Base-by-base conservation (phyloP, 441 rosid genomes). In the Mallotus japonicus region DNA sequence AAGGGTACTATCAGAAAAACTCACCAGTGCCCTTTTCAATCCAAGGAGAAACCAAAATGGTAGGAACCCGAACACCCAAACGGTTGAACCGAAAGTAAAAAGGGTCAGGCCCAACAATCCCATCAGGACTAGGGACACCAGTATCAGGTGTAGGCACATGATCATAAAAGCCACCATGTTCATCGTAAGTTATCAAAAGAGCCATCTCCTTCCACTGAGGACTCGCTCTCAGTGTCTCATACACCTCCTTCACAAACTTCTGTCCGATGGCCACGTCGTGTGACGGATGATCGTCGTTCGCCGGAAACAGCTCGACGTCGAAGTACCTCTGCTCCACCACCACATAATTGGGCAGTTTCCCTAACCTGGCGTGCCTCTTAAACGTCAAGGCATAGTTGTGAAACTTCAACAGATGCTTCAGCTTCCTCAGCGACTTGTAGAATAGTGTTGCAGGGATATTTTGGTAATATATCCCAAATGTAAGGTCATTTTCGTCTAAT, bases 131-230 rank as follows among this genome's bases (percentile, higher is more conserved):
- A 2, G 99, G 99, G 61, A 94, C 97, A 49, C 83, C 82, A 2
- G 79, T 64, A 16, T 87, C 87, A 6, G 99, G 99, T 2, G 97
- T 90, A 0, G 99, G 94, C 62, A 92, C 97, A 69, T 94, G 99
- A 70, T 94, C 97, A 19, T 87, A 94, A 71, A 94, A 90, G 42
- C 99, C 99, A 9, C 99, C 99, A 13, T 92, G 99, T 67, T 92
- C 97, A 37, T 94, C 99, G 55, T 94, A 94, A 6, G 99, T 94
- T 9, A 94, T 92, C 80, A 92, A 37, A 75, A 94, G 42, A 32
- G 97, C 99, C 93, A 82, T 88, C 81, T 94, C 99, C 2, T 92
- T 81, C 97, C 99, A 92, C 89, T 94, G 97, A 5, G 99, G 97
- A 57, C 99, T 92, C 3, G 83, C 82, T 79, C 99, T 75, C 71